Evolutionary conservation across 208 protist species (phyloP).

Genomic region (Acanthamoeba comandoni): DNA sequence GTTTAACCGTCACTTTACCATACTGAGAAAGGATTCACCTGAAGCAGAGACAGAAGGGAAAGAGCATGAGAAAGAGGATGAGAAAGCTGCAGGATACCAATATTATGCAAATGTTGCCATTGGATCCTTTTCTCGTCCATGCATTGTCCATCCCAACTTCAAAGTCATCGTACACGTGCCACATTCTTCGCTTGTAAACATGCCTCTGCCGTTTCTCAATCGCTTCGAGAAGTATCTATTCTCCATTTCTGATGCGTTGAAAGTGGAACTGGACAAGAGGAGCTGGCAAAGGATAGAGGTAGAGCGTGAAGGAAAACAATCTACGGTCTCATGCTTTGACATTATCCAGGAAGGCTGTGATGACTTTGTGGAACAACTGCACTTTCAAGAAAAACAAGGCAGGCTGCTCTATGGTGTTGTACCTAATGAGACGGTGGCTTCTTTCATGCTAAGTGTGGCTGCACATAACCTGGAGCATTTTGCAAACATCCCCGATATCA

Average conservation of each 20-base stretch:
- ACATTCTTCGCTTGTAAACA: constrained; percentile 6
- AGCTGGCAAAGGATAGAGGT: neutral
- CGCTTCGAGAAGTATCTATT: constrained; percentile 84
- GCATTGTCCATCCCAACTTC: constrained; percentile 81
- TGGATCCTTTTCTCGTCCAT: constrained; percentile 68
- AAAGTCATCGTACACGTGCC: constrained; percentile 83
- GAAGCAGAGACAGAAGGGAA: neutral
- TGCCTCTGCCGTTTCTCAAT: constrained; percentile 83
- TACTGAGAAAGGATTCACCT: neutral
- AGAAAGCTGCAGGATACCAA: neutral
- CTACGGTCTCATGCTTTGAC: neutral
- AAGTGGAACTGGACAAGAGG: constrained; percentile 43
- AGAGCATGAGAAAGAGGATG: neutral
- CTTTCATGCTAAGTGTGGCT: constrained; percentile 9
- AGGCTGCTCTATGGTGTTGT: constrained; percentile 43
- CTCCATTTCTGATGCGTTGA: constrained; percentile 76
- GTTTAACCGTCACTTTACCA: constrained; percentile 82
- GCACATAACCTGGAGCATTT: neutral
- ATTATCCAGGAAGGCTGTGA: neutral
- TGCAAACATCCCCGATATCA: neutral
- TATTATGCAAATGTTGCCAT: constrained; percentile 80
- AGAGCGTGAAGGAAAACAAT: neutral
- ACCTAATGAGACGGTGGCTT: constrained; percentile 10
- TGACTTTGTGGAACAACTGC: constrained; percentile 71
- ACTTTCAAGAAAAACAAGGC: neutral